Conservation (phyloP, 2,329 filamentous ascomycete genomes). For the Talaromyces islandicus region DNA sequence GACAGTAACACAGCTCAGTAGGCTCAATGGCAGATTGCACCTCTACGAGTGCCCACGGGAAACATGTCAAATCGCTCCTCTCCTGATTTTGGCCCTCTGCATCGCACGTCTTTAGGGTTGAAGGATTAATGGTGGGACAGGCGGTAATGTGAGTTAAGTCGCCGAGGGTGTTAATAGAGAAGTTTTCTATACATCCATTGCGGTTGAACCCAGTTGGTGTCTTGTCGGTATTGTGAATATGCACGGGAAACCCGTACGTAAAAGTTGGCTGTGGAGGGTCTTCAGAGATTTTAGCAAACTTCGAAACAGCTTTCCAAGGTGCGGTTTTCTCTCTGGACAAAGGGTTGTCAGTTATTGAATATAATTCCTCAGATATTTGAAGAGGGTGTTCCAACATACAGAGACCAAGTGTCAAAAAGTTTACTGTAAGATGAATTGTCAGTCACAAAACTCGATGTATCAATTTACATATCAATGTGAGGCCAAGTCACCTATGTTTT, state of each 20-base stretch:
- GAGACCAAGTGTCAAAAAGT: slow-evolving; percentile 1
- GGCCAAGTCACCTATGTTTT: background rate
- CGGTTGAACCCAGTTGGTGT: background rate
- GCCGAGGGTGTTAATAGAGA: background rate
- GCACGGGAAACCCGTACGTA: slow-evolving; percentile 2
- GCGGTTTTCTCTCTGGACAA: background rate
- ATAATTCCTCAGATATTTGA: background rate
- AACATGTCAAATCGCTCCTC: background rate
- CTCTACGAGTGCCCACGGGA: slow-evolving; percentile 6
- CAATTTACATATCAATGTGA: no score
- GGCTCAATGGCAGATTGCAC: background rate
- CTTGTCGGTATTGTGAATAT: background rate
- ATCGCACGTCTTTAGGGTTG: background rate
- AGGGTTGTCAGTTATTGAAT: background rate
- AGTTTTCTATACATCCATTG: background rate
- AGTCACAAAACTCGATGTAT: background rate
- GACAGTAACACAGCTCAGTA: slow-evolving; percentile 1
- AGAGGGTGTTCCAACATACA: background rate
- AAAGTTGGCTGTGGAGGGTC: background rate
- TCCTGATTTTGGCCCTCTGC: background rate
- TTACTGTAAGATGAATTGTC: background rate
- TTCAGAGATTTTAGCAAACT: background rate
- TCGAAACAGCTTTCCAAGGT: background rate
- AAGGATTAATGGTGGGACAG: background rate
- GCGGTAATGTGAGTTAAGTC: background rate